Evolutionary conservation across 2,329 filamentous ascomycete genomes (phyloP), one percentile per base, ranked within the genome.

Genomic region (Akanthomyces muscarius): DNA sequence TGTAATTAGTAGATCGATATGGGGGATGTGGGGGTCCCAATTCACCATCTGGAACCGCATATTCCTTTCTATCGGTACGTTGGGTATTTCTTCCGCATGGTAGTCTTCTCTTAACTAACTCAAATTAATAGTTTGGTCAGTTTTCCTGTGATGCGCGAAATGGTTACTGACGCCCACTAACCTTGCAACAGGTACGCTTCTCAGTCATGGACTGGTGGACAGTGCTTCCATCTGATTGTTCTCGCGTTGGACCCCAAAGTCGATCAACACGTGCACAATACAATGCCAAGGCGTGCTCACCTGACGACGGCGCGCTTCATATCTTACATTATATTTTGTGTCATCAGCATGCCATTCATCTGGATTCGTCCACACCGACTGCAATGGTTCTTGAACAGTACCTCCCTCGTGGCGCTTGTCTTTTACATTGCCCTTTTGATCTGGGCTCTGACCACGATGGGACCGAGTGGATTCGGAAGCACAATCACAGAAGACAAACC

Each of bases 201-300:
- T 63, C 78, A 80, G 58, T 75, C 78, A 5, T 81, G 78, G 76
- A 75, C 80, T 47, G 79, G 79, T 14, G 79, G 79, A 3, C 72
- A 79, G 67, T 80, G 78, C 55, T 65, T 80, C 61, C 78, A 80
- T 57, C 72, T 81, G 51, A 78, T 78, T 57, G 71, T 82, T 5
- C 74, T 77, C 13, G 78, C 80, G 1, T 77, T 79, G 69, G 77
- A 78, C 66, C 78, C 78, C 13, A 71, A 72, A 8, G 71, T 80
- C 41, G 78, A 80, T 61, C 55, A 72, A 0, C 76, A 76, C 64
- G 74, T 81, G 50, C 75, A 72, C 16, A 80, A 80, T 66, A 71
- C 69, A 45, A 76, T 81, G 55, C 74, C 78, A 5, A 68, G 65
- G 1, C 70, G 70, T 23, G 78, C 76, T 1, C 76, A 76, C 28